These are phyloP conservation scores for Ceratorhiza oryzae-sativae DNA, from an alignment of 1,284 basidiomycete genomes.

Conservation along the genomic window DNA sequence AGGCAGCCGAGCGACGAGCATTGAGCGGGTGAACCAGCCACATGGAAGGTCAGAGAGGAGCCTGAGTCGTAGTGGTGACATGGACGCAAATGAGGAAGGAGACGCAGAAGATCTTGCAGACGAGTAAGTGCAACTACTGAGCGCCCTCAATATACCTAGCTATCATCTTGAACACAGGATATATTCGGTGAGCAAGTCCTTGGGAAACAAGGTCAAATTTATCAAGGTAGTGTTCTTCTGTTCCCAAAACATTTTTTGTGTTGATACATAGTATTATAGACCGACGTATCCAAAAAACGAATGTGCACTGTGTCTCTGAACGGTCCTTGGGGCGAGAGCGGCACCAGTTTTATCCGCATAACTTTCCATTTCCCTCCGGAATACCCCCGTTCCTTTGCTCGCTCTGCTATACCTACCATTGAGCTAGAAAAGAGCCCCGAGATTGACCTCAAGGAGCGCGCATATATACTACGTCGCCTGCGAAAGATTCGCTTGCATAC, in stretches of 20 bases:
- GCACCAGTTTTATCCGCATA: constrained; percentile 84
- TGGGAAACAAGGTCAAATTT: constrained; percentile 79
- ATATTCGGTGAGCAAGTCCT: constrained; percentile 74
- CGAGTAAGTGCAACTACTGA: constrained; percentile 61
- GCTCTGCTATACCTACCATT: constrained; percentile 69
- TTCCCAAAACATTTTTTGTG: neutral
- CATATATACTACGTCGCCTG: constrained; percentile 77
- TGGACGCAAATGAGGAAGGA: constrained; percentile 46
- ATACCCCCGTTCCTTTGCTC: constrained; percentile 70
- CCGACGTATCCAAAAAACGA: constrained; percentile 79
- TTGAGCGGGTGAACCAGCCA: constrained; percentile 43
- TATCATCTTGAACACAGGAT: constrained; percentile 59
- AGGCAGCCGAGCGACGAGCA: constrained; percentile 50
- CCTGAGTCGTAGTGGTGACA: constrained; percentile 14
- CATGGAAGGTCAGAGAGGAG: constrained; percentile 50
- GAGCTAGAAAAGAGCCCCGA: constrained; percentile 85
- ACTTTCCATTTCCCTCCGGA: constrained; percentile 87
- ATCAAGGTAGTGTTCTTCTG: constrained; percentile 66
- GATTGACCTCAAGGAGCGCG: constrained; percentile 76
- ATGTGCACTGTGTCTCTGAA: constrained; percentile 87
- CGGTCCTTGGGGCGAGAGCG: constrained; percentile 86
- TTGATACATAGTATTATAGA: constrained; percentile 56
- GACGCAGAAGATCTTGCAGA: constrained; percentile 70
- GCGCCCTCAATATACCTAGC: neutral
- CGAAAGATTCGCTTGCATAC: constrained; percentile 72